Conservation (phyloP, 805 yeast species). For the Hanseniaspora valbyensis region DNA sequence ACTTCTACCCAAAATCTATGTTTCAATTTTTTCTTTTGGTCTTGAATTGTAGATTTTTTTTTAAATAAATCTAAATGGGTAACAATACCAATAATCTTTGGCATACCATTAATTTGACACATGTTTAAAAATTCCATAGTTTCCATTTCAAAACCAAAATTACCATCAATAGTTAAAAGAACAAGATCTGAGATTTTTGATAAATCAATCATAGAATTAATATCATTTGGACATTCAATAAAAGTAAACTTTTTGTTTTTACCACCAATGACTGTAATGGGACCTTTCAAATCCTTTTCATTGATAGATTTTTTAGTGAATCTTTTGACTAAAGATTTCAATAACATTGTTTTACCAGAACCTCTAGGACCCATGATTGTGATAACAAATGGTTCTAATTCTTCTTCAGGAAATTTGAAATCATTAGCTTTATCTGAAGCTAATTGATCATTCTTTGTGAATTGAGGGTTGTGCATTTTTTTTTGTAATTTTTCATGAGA, state of each 20-base stretch:
- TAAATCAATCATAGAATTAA: conserved; percentile 91
- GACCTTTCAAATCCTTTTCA: conserved; percentile 69
- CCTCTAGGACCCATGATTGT: conserved; percentile 99
- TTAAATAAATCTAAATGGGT: conserved; percentile 93
- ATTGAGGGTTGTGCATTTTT: conserved; percentile 92
- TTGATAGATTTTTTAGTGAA: conserved; percentile 74
- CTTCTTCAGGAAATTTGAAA: conserved; percentile 60
- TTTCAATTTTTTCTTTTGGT: conserved; percentile 82
- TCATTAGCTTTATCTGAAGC: conserved; percentile 13
- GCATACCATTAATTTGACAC: conserved; percentile 98
- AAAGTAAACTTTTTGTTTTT: conserved; percentile 86
- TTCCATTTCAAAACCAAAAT: conserved; percentile 98
- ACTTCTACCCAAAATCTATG: conserved; percentile 98
- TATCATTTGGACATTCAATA: conserved; percentile 79
- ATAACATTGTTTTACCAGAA: conserved; percentile 89
- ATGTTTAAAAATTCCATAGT: conserved; percentile 96
- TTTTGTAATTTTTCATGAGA: conserved; percentile 71
- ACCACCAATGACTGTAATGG: conserved; percentile 92
- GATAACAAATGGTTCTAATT: conserved; percentile 91
- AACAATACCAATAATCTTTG: conserved; percentile 86
- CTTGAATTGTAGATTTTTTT: conserved; percentile 76
- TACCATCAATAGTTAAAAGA: conserved; percentile 82
- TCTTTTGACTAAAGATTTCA: conserved; percentile 77
- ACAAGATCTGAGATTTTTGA: conserved; percentile 94
- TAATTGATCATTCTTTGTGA: conserved; percentile 55